These are phyloP conservation scores for Aureobasidium sp. DNA, from an alignment of 2,329 filamentous ascomycete genomes.

Conservation along the genomic window DNA sequence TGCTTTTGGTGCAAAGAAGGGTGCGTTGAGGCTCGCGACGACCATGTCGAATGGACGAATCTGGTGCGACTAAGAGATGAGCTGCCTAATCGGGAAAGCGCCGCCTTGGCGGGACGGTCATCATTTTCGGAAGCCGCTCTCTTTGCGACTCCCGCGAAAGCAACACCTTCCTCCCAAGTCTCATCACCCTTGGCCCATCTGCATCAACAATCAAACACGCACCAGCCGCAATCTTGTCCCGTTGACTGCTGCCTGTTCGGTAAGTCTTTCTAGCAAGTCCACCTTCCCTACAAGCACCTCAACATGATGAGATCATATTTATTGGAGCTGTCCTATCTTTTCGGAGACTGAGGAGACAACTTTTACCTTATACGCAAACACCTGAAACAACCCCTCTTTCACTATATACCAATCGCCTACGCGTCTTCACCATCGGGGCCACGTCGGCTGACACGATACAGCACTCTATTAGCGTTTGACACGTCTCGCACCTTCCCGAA, in stretches of 20 bases:
- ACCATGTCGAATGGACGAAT: background rate
- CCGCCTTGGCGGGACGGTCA: background rate
- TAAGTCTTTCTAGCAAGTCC: background rate
- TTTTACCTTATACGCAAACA: slow-evolving; percentile 20
- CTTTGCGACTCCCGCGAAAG: background rate
- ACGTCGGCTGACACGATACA: background rate
- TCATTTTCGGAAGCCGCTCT: background rate
- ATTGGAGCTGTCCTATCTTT: slow-evolving; percentile 22
- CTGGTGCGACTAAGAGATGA: background rate
- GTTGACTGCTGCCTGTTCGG: background rate
- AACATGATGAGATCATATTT: slow-evolving; percentile 18
- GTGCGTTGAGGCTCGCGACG: background rate
- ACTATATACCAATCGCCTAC: slow-evolving; percentile 5
- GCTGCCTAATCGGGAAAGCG: slow-evolving; percentile 5
- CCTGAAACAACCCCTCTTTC: slow-evolving; percentile 10
- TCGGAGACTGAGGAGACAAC: slow-evolving; percentile 19
- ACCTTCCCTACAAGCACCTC: background rate
- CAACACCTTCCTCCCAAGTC: slow-evolving; percentile 4
- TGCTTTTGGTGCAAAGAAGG: background rate
- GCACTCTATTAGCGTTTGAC: background rate
- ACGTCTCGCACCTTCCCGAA: background rate
- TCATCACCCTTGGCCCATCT: background rate
- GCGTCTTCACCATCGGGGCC: background rate
- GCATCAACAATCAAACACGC: background rate
- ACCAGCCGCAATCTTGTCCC: background rate